Evolutionary conservation across 495 filamentous ascomycete species (phyloP).

Genomic region (Neurospora sp.): DNA sequence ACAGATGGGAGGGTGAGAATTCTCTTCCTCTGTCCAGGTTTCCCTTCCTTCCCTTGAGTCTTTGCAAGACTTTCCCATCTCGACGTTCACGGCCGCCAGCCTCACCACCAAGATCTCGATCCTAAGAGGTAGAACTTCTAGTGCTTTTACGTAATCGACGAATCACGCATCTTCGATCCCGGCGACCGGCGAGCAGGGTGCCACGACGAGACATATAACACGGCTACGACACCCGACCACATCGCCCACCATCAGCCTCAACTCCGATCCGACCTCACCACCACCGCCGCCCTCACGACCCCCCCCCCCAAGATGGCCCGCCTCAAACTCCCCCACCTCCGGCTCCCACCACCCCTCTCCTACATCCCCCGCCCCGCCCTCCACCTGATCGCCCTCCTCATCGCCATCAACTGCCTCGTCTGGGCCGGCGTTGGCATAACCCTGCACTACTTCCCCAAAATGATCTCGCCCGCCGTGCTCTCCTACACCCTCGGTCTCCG

Average conservation of each 20-base stretch:
- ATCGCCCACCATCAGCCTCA: not conserved
- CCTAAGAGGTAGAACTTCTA: too few species aligned
- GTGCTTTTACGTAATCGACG: not conserved
- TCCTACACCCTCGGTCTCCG: constrained; percentile 85
- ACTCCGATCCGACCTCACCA: not conserved
- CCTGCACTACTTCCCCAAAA: constrained; percentile 42
- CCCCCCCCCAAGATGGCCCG: not conserved
- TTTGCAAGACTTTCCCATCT: not conserved
- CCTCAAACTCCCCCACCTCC: constrained; percentile 5
- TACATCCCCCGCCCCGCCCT: constrained; percentile 54
- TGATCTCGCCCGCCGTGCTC: constrained; percentile 71
- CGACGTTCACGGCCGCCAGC: not conserved
- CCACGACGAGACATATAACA: not conserved
- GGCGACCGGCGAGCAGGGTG: not conserved
- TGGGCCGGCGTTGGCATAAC: constrained; percentile 69
- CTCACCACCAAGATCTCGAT: too few species aligned
- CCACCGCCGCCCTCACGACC: too few species aligned
- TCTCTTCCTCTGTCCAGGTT: not conserved
- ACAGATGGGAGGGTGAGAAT: not conserved
- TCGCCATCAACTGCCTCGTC: constrained; percentile 55
- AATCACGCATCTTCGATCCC: not conserved
- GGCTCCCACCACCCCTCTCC: constrained; percentile 15
- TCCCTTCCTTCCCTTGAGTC: not conserved
- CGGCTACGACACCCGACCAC: not conserved
- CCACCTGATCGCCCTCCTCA: constrained; percentile 54